Evolutionary conservation across 2,329 filamentous ascomycete genomes (phyloP), one percentile per base, ranked within the genome.

Genomic region (Fusarium chlamydosporum): DNA sequence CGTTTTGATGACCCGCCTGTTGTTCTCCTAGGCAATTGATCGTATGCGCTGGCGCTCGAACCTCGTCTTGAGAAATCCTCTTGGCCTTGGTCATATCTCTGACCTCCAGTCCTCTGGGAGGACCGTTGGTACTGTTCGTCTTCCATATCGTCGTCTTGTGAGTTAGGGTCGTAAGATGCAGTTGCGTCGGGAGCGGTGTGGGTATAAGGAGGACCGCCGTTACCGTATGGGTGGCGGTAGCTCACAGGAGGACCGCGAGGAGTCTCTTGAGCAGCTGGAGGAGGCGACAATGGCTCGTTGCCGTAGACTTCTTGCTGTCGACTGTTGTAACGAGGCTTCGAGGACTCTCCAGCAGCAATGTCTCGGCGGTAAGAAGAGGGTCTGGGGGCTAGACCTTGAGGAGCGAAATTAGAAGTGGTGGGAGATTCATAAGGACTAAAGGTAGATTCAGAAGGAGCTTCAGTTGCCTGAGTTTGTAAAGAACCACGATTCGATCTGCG

Each of bases 381-480:
- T 59, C 87, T 83, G 53, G 88, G 87, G 70, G 87, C 84, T 65
- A 89, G 81, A 27, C 86, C 87, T 69, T 83, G 80, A 56, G 77
- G 80, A 45, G 79, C 79, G 72, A 87, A 85, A 72, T 78, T 85
- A 31, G 86, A 83, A 54, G 81, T 76, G 43, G 82, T 82, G 41
- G 88, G 87, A 35, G 87, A 88, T 67, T 80, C 83, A 72, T 84
- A 83, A 45, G 87, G 86, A 72, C 85, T 88, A 74, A 85, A 82
- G 46, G 86, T 88, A 50, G 86, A 87, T 61, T 88, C 85, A 70
- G 86, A 86, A 56, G 81, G 81, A 69, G 84, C 82, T 67, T 88
- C 85, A 61, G 85, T 86, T 73, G 78, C 81, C 73, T 82, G 79
- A 56, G 87, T 89, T 79, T 89, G 87, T 60, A 81, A 78, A 23